Conservation (phyloP, 306 rosid genomes). For the Herpetospermum pedunculosum region DNA sequence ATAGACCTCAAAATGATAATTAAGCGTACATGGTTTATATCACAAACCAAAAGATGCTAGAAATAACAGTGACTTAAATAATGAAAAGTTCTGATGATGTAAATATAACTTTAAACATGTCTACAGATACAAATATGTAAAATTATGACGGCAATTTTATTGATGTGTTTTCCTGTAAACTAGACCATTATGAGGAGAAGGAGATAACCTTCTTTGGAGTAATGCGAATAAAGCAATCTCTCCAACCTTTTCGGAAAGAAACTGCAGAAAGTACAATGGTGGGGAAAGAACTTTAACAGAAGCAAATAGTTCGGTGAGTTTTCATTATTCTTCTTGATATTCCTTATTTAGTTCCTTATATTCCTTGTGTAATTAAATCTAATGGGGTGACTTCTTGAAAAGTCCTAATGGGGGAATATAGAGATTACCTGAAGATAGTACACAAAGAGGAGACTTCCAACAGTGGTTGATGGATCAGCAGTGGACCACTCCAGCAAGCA, state of each 20-base stretch:
- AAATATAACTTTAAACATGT: not conserved
- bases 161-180: not conserved
- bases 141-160: not conserved
- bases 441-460: slow-evolving; percentile 86
- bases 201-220: not conserved
- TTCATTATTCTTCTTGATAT: not conserved
- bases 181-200: not conserved
- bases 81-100: not conserved
- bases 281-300: not conserved
- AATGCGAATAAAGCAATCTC: not conserved
- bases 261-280: not conserved
- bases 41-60: not conserved
- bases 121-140: not conserved
- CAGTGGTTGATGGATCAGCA: slow-evolving; percentile 48
- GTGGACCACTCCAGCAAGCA: slow-evolving; percentile 67
- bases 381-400: not conserved
- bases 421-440: slow-evolving; percentile 80
- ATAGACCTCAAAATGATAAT: not conserved
- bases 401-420: not conserved
- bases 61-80: not conserved
- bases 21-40: not conserved
- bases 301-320: not conserved
- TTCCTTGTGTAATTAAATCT: not conserved
- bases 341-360: not conserved
- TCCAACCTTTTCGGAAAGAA: not conserved